Conservation (phyloP, 2,329 filamentous ascomycete species). For the Neocatenulostroma microsporum region DNA sequence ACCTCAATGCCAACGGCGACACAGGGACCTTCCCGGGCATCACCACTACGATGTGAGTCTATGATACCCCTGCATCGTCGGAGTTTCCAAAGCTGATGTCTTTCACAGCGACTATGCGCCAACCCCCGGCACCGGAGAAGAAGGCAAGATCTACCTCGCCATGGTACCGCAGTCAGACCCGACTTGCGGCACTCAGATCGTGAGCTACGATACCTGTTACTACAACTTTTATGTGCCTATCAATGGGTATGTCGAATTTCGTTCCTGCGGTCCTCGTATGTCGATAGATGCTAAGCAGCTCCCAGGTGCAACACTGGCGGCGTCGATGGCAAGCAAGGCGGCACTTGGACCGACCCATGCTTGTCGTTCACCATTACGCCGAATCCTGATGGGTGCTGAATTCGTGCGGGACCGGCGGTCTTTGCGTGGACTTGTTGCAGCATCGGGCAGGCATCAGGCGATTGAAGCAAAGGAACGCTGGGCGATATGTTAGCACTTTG, state of each 20-base stretch:
- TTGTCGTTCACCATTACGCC: not conserved
- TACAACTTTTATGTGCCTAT: not conserved
- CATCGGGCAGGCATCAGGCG: too few relatives aligned
- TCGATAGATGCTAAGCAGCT: not conserved
- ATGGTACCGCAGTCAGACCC: not conserved
- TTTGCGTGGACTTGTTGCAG: too few relatives aligned
- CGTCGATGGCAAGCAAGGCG: not conserved
- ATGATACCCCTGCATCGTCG: not conserved
- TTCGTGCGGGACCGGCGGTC: too few relatives aligned
- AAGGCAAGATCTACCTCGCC: not conserved
- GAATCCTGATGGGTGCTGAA: not conserved
- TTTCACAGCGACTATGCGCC: not conserved
- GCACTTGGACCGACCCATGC: not conserved
- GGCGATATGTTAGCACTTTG: too few relatives aligned
- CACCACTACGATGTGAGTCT: too few relatives aligned
- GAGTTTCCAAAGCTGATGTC: not conserved
- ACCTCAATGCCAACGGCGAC: not conserved
- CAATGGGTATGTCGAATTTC: not conserved
- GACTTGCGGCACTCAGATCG: not conserved
- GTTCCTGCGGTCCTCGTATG: not conserved
- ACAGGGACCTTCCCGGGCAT: not conserved
- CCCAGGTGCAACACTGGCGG: not conserved
- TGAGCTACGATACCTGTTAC: not conserved
- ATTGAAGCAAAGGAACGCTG: too few relatives aligned
- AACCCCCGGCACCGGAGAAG: not conserved